Evolutionary conservation across 2,329 filamentous ascomycete genomes (phyloP), one percentile per base, ranked within the genome.

Genomic region (Lecanicillium sp.): DNA sequence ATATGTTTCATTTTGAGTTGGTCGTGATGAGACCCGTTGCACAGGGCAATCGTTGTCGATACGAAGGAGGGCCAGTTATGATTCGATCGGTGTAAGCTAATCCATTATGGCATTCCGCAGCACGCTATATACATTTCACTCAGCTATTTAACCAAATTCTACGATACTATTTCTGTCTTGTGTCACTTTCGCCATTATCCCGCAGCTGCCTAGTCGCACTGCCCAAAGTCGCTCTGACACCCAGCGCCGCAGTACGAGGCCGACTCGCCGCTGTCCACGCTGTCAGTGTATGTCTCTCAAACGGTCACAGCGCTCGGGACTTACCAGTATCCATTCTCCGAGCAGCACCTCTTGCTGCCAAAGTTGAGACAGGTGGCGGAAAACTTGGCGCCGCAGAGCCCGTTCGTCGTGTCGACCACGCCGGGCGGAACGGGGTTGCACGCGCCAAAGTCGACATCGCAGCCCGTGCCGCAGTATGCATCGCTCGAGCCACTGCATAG

Each of bases 391-490:
- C 66, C 66, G 45, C 66, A 69, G 27, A 68, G 58, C 8, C 65
- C 65, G 48, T 67, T 67, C 32, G 64, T 65, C 23, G 64, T 65
- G 44, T 64, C 55, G 27, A 54, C 52, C 23, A 63, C 44, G 10
- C 54, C 53, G 4, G 47, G 46, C 20, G 49, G 43, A 5, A 50
- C 51, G 23, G 58, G 54, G 42, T 57, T 55, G 52, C 66, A 69
- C 29, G 56, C 56, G 29, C 66, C 66, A 55, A 63, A 68, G 47
- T 60, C 57, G 14, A 53, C 42, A 46, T 67, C 57, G 51, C 67
- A 69, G n/a, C 67, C 64, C 26, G 65, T 69, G 26, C 64, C 65
- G 54, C 66, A 68, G 55, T 67, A 63, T 3, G 44, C 40, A 10
- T 55, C 51, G 40, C 56, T 59, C 32, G 59, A 60, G 29, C 64